phyloP scores from a whole-genome alignment of 768 basidiomycete species.

The Pholiota conissans region DNA sequence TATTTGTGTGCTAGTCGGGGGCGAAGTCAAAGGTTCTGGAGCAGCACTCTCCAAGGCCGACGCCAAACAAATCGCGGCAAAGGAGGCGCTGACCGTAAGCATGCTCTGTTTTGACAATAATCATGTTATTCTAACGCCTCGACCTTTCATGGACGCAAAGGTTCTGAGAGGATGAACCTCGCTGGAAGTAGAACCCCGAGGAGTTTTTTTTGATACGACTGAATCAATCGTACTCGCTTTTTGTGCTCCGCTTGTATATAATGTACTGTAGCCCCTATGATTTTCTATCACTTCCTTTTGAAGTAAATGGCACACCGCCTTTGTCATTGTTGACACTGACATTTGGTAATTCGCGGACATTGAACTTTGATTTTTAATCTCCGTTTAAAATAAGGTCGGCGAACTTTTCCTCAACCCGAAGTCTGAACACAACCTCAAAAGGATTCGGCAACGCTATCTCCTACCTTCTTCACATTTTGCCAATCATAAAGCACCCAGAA shows the following conservation, averaged over 20 bases:
- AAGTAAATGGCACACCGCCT: conserved; percentile 19
- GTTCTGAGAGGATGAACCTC: neutral
- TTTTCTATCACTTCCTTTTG: conserved; percentile 16
- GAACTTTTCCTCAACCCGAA: neutral
- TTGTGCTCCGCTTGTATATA: conserved; percentile 9
- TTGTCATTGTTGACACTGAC: conserved; percentile 9
- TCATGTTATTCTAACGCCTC: neutral
- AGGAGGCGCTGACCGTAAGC: conserved; percentile 39
- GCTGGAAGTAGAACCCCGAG: neutral
- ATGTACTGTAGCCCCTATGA: conserved; percentile 2
- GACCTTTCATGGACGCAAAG: neutral
- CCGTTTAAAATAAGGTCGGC: conserved; percentile 6
- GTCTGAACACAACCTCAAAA: neutral
- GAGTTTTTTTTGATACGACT: neutral
- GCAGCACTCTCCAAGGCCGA: conserved; percentile 39
- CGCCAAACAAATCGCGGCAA: conserved; percentile 52
- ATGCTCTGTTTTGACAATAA: neutral
- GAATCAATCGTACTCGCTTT: neutral
- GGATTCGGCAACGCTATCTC: neutral
- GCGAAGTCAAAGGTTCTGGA: conserved; percentile 47
- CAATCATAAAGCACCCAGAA: neutral
- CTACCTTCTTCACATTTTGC: neutral
- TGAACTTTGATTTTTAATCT: conserved; percentile 8
- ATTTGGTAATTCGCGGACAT: conserved; percentile 6
- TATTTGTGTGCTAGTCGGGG: conserved; percentile 37